These are phyloP conservation scores for Nakazawaea populi DNA, from an alignment of 805 yeast species.

Conservation along the genomic window DNA sequence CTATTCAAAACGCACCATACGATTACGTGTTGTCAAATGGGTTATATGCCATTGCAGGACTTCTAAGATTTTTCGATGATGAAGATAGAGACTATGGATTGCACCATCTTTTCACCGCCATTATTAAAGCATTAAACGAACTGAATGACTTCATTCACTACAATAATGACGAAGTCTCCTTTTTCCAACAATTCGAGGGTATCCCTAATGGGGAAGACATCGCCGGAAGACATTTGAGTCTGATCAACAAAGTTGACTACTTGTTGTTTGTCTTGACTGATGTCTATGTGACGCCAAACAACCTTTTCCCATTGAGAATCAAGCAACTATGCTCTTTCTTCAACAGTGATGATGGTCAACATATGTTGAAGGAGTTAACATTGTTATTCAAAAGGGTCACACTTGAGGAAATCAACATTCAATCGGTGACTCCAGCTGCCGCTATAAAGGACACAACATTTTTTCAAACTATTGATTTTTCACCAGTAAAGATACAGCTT, in stretches of 20 bases:
- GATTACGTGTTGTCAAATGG: constrained; percentile 55
- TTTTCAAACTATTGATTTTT: constrained; percentile 25
- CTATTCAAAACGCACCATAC: constrained; percentile 50
- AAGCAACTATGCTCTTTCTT: constrained; percentile 34
- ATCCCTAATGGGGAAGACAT: constrained; percentile 15
- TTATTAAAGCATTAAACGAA: constrained; percentile 13
- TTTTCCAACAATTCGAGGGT: constrained; percentile 28
- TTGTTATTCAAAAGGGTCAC: constrained; percentile 43
- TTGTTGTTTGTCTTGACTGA: constrained; percentile 48
- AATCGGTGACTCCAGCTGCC: constrained; percentile 39
- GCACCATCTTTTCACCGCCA: constrained; percentile 14
- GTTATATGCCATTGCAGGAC: constrained; percentile 44
- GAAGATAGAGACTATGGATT: constrained; percentile 45
- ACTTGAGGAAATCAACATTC: constrained; percentile 51
- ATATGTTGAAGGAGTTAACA: constrained; percentile 35
- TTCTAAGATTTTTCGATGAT: constrained; percentile 52
- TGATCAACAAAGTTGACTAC: constrained; percentile 34
- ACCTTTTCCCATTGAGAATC: constrained; percentile 40
- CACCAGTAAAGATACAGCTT: constrained; percentile 37
- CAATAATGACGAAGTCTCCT: constrained; percentile 26
- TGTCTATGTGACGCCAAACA: constrained; percentile 48
- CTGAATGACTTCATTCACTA: constrained; percentile 22
- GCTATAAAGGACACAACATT: constrained; percentile 40
- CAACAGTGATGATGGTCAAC: constrained; percentile 34
- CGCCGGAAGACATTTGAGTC: constrained; percentile 29